Conservation (phyloP, 345 rosid genomes). For the Geranium rotundifolium region DNA sequence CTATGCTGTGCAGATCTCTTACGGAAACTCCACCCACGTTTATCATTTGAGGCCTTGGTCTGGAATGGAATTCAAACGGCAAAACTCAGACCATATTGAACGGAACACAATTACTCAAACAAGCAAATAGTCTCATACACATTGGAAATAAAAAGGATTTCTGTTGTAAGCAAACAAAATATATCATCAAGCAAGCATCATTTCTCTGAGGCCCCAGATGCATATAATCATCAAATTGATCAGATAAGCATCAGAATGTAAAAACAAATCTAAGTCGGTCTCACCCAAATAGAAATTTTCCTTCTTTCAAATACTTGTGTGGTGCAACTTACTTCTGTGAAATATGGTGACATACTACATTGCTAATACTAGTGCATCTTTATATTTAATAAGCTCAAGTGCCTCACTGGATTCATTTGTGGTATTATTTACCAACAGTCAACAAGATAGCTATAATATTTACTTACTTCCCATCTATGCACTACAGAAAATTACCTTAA, state of each 20-base stretch:
- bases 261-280: background rate
- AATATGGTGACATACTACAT: background rate
- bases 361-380: background rate
- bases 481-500: background rate
- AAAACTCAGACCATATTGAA: background rate
- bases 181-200: background rate
- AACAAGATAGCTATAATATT: too few species aligned
- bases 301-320: background rate
- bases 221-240: background rate
- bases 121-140: background rate
- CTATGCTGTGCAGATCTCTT: constrained; percentile 55
- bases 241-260: background rate
- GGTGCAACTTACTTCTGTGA: background rate
- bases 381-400: background rate
- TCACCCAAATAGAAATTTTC: background rate
- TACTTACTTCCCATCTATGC: background rate
- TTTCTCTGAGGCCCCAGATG: background rate
- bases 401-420: background rate
- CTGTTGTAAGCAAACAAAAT: background rate
- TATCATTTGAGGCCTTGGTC: constrained; percentile 38
- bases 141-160: background rate
- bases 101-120: background rate
- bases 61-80: constrained; percentile 17
- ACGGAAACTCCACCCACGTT: constrained; percentile 59
- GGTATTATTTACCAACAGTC: too few species aligned